phyloP scores from a whole-genome alignment of 2,329 filamentous ascomycete species.

The Tympanopsis confertula region DNA sequence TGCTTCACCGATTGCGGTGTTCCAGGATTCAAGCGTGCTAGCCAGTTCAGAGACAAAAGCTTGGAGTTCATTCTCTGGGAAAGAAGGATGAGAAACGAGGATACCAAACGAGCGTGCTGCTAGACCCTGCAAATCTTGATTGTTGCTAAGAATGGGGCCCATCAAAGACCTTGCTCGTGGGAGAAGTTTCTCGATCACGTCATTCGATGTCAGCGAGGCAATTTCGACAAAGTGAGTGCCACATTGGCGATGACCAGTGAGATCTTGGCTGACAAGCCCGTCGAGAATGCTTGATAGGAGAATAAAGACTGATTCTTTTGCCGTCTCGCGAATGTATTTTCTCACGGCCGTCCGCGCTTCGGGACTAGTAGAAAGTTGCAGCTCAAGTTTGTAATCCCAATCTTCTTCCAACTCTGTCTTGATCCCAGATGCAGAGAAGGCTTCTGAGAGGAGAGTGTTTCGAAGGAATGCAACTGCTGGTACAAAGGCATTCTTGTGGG shows the following conservation, averaged over 20 bases:
- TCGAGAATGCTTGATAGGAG: constrained; percentile 44
- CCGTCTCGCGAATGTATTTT: constrained; percentile 31
- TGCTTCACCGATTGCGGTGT: neutral
- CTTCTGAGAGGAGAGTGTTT: constrained; percentile 50
- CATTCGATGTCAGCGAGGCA: neutral
- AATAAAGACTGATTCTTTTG: constrained; percentile 23
- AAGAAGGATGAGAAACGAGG: constrained; percentile 53
- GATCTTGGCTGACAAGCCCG: constrained; percentile 34
- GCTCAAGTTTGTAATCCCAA: constrained; percentile 74
- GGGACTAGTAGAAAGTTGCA: constrained; percentile 59
- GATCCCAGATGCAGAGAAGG: constrained; percentile 32
- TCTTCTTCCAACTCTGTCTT: constrained; percentile 57
- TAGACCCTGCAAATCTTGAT: constrained; percentile 51
- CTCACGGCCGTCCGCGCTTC: constrained; percentile 48
- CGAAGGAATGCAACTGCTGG: neutral
- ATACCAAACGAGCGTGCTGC: constrained; percentile 67
- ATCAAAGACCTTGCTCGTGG: neutral
- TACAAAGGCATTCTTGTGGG: neutral
- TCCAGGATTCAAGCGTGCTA: neutral
- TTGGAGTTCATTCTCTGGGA: constrained; percentile 26
- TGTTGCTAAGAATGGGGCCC: constrained; percentile 31
- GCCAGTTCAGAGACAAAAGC: constrained; percentile 8
- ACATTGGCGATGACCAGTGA: neutral
- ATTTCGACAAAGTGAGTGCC: neutral
- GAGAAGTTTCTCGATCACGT: neutral